Conservation (phyloP, 352 stramenopile genomes). For the Phytophthora podocarpi region DNA sequence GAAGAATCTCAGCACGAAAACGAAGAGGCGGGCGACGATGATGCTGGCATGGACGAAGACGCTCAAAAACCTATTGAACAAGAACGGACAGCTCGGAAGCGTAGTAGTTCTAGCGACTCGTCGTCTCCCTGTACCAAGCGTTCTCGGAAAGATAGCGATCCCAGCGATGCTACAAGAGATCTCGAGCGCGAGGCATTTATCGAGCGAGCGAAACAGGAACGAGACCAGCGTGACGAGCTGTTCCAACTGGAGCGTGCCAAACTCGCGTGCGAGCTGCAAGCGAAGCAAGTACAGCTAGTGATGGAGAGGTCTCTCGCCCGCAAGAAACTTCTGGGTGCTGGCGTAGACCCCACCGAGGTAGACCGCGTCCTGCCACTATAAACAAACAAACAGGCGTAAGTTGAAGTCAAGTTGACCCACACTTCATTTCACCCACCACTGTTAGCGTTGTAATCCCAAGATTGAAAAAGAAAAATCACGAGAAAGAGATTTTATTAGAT, state of each 20-base stretch:
- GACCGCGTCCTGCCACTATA: slow-evolving; percentile 50
- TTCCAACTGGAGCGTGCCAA: slow-evolving; percentile 57
- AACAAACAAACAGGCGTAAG: slow-evolving; percentile 1
- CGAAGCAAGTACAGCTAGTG: slow-evolving; percentile 44
- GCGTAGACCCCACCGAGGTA: slow-evolving; percentile 42
- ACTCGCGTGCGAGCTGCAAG: slow-evolving; percentile 46
- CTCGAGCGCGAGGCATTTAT: slow-evolving; percentile 32
- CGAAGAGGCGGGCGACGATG: slow-evolving; percentile 3
- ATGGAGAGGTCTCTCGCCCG: slow-evolving; percentile 49
- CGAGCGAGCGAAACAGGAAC: slow-evolving; percentile 32
- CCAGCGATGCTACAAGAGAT: neutral
- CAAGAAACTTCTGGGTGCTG: slow-evolving; percentile 50
- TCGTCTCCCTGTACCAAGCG: slow-evolving; percentile 10
- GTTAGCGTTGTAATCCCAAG: too few relatives aligned
- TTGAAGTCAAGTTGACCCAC: slow-evolving; percentile 12
- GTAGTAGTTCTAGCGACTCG: neutral
- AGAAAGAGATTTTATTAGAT: too few relatives aligned
- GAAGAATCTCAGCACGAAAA: slow-evolving; percentile 14
- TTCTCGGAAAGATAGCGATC: neutral
- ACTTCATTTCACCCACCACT: too few relatives aligned
- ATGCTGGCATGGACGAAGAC: slow-evolving; percentile 8
- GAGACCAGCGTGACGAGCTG: slow-evolving; percentile 41
- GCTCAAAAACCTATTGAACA: neutral
- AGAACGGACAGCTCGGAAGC: slow-evolving; percentile 7
- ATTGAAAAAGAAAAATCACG: too few relatives aligned